These are phyloP conservation scores for Planoprotostelium fungivorum DNA, from an alignment of 78 protist genomes.

Conservation along the genomic window DNA sequence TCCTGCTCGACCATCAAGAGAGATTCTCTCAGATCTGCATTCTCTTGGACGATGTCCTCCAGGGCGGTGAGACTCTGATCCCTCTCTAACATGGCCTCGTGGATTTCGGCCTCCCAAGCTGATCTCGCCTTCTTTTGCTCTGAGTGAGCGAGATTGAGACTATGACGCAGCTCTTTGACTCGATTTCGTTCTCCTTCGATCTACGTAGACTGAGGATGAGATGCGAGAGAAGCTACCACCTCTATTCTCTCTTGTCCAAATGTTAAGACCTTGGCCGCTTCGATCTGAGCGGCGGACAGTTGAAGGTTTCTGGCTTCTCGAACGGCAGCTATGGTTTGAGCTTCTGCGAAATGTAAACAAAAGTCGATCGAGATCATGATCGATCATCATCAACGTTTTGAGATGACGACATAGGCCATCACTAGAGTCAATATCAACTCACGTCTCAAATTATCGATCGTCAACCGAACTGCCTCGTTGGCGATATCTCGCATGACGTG, in stretches of 20 bases:
- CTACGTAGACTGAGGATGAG: slow-evolving; percentile 5
- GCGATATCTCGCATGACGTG: not conserved
- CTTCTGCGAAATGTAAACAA: not conserved
- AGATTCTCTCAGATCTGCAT: not conserved
- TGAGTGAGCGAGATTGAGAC: not conserved
- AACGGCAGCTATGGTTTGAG: not conserved
- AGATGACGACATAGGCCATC: not conserved
- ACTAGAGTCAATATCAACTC: not conserved
- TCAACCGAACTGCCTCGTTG: not conserved
- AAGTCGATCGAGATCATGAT: not conserved
- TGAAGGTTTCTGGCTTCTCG: not conserved
- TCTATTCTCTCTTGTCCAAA: not conserved
- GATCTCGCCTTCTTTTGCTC: not conserved
- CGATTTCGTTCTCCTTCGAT: not conserved
- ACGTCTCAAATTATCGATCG: not conserved
- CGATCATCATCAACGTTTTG: too few relatives aligned
- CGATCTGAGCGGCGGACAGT: not conserved
- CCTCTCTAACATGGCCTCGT: not conserved
- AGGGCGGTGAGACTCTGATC: not conserved
- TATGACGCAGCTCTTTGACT: not conserved
- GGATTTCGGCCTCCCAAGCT: not conserved
- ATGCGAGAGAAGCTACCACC: not conserved
- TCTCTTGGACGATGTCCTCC: not conserved
- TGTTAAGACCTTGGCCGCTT: not conserved
- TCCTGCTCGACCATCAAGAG: not conserved